phyloP scores from a whole-genome alignment of 1,139 yeast genomes.

The Saccharomyces hybrid region DNA sequence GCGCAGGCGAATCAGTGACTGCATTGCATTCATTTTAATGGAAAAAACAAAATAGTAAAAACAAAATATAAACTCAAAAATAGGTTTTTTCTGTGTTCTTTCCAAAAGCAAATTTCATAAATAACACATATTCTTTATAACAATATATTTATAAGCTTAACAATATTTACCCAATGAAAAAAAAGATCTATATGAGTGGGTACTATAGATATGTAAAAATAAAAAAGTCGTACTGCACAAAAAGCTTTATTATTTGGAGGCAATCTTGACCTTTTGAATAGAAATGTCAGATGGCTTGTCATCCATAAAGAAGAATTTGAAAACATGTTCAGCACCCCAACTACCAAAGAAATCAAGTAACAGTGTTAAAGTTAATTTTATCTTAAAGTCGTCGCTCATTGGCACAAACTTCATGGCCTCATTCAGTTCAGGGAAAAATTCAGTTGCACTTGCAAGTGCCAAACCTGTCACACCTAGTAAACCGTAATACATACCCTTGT shows the following conservation, averaged over 20 bases:
- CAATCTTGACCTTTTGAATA: slow-evolving; percentile 16
- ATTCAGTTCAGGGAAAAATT: slow-evolving; percentile 88
- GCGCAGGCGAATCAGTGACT: neutral
- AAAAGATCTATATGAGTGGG: neutral
- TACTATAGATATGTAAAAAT: slow-evolving; percentile 4
- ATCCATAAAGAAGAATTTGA: slow-evolving; percentile 84
- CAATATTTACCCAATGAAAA: neutral
- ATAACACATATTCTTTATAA: slow-evolving; percentile 19
- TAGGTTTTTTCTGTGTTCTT: neutral
- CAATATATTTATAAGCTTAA: neutral
- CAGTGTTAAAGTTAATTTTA: slow-evolving; percentile 66
- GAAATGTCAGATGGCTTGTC: slow-evolving; percentile 92
- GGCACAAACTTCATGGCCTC: slow-evolving; percentile 88
- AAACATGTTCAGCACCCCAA: slow-evolving; percentile 69
- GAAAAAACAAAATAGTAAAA: neutral
- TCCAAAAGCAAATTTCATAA: slow-evolving; percentile 7
- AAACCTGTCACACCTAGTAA: slow-evolving; percentile 82
- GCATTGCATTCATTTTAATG: neutral
- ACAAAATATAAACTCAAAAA: neutral
- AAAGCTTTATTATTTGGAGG: slow-evolving; percentile 2
- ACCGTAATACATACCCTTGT: slow-evolving; percentile 97
- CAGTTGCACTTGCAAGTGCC: slow-evolving; percentile 89
- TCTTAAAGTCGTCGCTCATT: slow-evolving; percentile 68
- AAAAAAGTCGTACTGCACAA: neutral
- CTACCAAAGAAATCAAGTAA: slow-evolving; percentile 69